A percentile compares a stretch with the other conserved stretches of the same genome.
phyloP scores from a whole-genome alignment of 2,329 filamentous ascomycete genomes.

The Capronia americana region DNA sequence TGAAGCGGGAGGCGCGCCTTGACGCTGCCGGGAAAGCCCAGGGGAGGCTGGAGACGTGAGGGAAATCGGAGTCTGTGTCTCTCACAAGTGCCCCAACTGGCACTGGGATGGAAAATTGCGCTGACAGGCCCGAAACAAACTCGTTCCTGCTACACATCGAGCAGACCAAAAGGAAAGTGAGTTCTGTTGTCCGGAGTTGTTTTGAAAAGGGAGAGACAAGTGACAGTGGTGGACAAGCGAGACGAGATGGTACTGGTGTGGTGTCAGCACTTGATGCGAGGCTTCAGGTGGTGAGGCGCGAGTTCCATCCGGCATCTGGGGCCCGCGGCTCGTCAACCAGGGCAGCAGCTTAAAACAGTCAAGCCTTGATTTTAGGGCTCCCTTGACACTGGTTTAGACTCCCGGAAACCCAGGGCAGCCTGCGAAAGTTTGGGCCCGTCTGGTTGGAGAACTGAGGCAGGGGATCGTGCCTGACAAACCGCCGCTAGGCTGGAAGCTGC shows the following conservation, averaged over 20 bases:
- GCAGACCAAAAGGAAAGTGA: background rate
- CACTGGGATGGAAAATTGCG: slow-evolving; percentile 21
- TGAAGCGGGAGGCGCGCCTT: slow-evolving; percentile 34
- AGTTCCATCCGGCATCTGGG: slow-evolving; percentile 14
- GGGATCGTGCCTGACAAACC: slow-evolving; percentile 12
- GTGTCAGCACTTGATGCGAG: slow-evolving; percentile 22
- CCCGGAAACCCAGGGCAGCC: slow-evolving; percentile 6
- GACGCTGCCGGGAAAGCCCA: slow-evolving; percentile 26
- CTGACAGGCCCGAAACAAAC: slow-evolving; percentile 12
- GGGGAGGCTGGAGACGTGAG: slow-evolving; percentile 23
- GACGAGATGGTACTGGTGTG: slow-evolving; percentile 21
- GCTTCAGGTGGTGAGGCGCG: slow-evolving; percentile 14
- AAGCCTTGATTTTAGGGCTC: slow-evolving; percentile 10
- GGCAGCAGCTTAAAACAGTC: slow-evolving; percentile 18
- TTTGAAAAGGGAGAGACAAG: slow-evolving; percentile 15
- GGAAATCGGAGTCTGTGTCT: slow-evolving; percentile 8
- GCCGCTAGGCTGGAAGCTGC: slow-evolving; percentile 7
- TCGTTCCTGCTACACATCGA: slow-evolving; percentile 4
- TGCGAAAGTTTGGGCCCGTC: slow-evolving; percentile 9
- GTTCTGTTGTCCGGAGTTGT: background rate
- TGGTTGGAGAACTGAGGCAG: slow-evolving; percentile 1
- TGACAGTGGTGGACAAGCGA: slow-evolving; percentile 21
- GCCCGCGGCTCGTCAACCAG: slow-evolving; percentile 13
- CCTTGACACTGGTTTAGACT: slow-evolving; percentile 9
- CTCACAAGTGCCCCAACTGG: background rate